phyloP scores from a whole-genome alignment of 352 stramenopile species.

The Phytophthora chlamydospora region DNA sequence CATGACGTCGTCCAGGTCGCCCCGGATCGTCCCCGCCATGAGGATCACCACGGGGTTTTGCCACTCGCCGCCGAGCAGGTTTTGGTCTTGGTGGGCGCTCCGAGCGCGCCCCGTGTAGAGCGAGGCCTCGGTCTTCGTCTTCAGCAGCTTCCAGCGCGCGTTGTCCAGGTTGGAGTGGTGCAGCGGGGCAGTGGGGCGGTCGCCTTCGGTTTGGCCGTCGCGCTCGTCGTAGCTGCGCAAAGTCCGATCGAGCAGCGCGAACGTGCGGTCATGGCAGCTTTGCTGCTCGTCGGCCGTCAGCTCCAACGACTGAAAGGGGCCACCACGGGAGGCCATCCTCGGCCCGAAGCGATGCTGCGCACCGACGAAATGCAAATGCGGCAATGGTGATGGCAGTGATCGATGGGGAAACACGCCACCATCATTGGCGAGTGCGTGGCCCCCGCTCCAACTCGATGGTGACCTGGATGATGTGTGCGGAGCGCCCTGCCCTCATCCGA shows the following conservation, averaged over 20 bases:
- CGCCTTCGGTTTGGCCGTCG: slow-evolving; percentile 14
- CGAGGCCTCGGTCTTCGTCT: slow-evolving; percentile 23
- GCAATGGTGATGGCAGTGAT: slow-evolving; percentile 24
- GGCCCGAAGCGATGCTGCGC: neutral
- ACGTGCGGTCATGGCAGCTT: slow-evolving; percentile 24
- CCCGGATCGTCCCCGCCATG: slow-evolving; percentile 21
- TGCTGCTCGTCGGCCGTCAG: slow-evolving; percentile 16
- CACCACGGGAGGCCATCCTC: slow-evolving; percentile 1
- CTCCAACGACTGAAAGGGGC: slow-evolving; percentile 1
- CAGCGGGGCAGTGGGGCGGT: neutral
- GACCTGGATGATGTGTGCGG: slow-evolving; percentile 7
- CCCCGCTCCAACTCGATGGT: slow-evolving; percentile 6
- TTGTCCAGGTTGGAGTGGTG: slow-evolving; percentile 31
- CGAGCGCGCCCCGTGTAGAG: slow-evolving; percentile 26
- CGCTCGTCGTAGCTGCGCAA: slow-evolving; percentile 38
- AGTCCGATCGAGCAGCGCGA: slow-evolving; percentile 33
- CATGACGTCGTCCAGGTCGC: slow-evolving; percentile 32
- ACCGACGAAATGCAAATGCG: slow-evolving; percentile 11
- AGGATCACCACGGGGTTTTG: slow-evolving; percentile 23
- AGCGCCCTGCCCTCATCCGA: slow-evolving; percentile 1
- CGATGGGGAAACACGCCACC: slow-evolving; percentile 15
- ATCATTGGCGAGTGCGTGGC: slow-evolving; percentile 13
- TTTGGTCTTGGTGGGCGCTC: slow-evolving; percentile 14
- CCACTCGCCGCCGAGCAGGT: slow-evolving; percentile 31
- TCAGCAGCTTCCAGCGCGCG: slow-evolving; percentile 35